A percentile compares a stretch with the other conserved stretches of the same genome.
phyloP scores from a whole-genome alignment of 176 grass and related monocot species.

The Typha latifolia region DNA sequence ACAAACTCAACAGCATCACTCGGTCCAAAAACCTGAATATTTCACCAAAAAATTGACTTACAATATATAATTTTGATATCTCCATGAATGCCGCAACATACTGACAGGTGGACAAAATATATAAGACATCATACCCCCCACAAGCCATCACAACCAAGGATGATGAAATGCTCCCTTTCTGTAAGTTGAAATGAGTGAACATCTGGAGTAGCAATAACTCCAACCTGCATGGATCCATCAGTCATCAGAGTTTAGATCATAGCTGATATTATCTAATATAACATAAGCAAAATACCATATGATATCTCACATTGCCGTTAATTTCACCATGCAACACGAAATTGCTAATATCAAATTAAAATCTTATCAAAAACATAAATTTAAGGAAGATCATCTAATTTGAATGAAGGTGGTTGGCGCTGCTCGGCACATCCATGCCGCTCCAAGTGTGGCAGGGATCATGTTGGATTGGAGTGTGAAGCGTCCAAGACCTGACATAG shows the following conservation, averaged over 20 bases:
- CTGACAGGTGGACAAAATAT: not conserved
- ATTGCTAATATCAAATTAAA: too few species aligned
- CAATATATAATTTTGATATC: not conserved
- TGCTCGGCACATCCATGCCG: too few species aligned
- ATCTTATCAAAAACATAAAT: too few species aligned
- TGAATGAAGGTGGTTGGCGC: too few species aligned
- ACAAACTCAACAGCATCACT: conserved; percentile 92
- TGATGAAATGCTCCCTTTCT: conserved; percentile 64
- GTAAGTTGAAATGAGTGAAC: conserved; percentile 89
- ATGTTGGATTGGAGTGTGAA: too few species aligned
- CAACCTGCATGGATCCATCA: conserved; percentile 38
- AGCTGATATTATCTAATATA: too few species aligned
- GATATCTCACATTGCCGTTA: too few species aligned
- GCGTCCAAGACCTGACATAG: too few species aligned
- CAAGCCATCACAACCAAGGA: conserved; percentile 88
- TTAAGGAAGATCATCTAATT: too few species aligned
- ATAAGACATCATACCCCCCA: conserved; percentile 68
- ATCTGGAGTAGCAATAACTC: conserved; percentile 76
- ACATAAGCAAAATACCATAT: too few species aligned
- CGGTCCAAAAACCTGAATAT: conserved; percentile 76
- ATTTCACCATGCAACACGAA: too few species aligned
- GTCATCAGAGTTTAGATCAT: not conserved
- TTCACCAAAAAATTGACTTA: not conserved
- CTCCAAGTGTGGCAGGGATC: too few species aligned
- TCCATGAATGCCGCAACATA: not conserved